Conservation (phyloP, 768 basidiomycete genomes). For the Trametes maxima region DNA sequence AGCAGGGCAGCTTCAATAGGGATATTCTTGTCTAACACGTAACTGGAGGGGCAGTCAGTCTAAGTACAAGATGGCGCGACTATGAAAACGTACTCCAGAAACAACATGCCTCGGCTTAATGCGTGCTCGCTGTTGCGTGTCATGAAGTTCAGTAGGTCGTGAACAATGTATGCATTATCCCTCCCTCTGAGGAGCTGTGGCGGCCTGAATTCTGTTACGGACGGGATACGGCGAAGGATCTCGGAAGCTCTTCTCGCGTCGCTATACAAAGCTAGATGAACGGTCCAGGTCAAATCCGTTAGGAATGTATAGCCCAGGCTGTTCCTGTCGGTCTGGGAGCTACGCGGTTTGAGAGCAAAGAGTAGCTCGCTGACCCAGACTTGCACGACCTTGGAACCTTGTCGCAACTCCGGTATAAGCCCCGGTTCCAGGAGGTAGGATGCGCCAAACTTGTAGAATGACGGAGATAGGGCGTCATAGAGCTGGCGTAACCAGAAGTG, state of each 20-base stretch:
- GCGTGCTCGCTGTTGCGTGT: slow-evolving; percentile 2
- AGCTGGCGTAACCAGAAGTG: slow-evolving; percentile 45
- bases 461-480: slow-evolving; percentile 53
- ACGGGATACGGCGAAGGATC: slow-evolving; percentile 40
- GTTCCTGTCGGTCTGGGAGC: slow-evolving; percentile 6
- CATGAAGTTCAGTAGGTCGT: slow-evolving; percentile 21
- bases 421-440: slow-evolving; percentile 37
- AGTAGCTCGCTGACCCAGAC: slow-evolving; percentile 49
- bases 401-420: slow-evolving; percentile 42
- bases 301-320: slow-evolving; percentile 35
- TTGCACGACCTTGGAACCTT: slow-evolving; percentile 41
- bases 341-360: slow-evolving; percentile 32
- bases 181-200: slow-evolving; percentile 15
- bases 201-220: slow-evolving; percentile 23
- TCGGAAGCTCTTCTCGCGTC: slow-evolving; percentile 37
- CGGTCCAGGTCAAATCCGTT: slow-evolving; percentile 41
- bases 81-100: slow-evolving; percentile 28
- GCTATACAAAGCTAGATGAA: slow-evolving; percentile 42
- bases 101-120: slow-evolving; percentile 39
- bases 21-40: slow-evolving; percentile 42
- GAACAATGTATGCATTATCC: neutral
- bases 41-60: slow-evolving; percentile 36
- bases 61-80: too few species aligned
- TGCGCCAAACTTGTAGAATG: slow-evolving; percentile 49
- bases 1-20: slow-evolving; percentile 49